Evolutionary conservation across 2,329 filamentous ascomycete species (phyloP), one percentile per base, ranked within the genome.

Genomic region (Alternaria atra): DNA sequence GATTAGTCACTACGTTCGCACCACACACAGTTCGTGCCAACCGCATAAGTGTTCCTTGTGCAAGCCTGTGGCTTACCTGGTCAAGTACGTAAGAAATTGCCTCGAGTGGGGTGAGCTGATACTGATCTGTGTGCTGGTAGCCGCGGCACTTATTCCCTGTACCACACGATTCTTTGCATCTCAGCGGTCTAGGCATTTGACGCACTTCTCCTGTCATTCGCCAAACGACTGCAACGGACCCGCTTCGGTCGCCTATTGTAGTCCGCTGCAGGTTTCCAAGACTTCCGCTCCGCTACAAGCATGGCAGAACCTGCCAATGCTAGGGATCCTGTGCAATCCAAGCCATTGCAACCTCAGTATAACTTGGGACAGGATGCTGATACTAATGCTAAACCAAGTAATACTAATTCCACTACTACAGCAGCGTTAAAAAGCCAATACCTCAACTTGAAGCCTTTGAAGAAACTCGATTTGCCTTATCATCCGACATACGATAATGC

Each of bases 391-490:
- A 30, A 15, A 6, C 8, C 29, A 15, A 13, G 4, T 17, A 15
- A 43, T 17, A 46, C 32, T 23, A 27, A 17, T n/a, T 17, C 4
- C 13, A n/a, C 15, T 27, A 32, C 25, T 6, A 25, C 13, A 7
- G 9, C 30, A 20, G 20, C 27, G 30, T 5, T 46, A 39, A 25
- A 32, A 29, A 53, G 52, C 20, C 50, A 48, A 32, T 62, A 70
- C 25, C 46, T 68, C 10, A 46, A 58, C 39, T 40, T 67, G 4
- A 27, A 58, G 2, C 61, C 60, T 17, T 51, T 69, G 23, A 57
- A 52, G 27, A 46, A 65, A n/a, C 43, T 59, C 23, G 55, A 72
- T 25, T 58, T 73, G 27, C 71, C 72, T 29, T 61, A 48, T 46
- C 70, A 73, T 56, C 48, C 58, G 10, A 62, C 66, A 15, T 58